A percentile compares a stretch with the other conserved stretches of the same genome.
Conservation (phyloP, 2,329 filamentous ascomycete species). For the Juglanconis juglandina region DNA sequence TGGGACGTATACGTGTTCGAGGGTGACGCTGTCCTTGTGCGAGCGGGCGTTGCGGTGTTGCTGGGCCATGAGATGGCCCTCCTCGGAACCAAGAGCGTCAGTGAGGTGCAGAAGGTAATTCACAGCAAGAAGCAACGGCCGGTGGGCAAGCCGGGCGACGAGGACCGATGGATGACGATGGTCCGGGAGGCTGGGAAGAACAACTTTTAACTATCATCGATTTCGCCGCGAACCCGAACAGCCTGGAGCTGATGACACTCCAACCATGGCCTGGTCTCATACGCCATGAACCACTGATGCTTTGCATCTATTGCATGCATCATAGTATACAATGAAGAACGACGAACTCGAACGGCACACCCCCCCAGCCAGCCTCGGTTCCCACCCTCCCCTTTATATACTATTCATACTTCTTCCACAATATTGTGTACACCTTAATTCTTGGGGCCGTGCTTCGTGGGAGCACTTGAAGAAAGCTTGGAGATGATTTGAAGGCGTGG, state of each 20-base stretch:
- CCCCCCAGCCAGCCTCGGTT: too few relatives aligned
- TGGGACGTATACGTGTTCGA: slow-evolving; percentile 86
- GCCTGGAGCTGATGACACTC: slow-evolving; percentile 7
- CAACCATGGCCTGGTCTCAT: not conserved
- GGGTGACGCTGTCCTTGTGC: slow-evolving; percentile 67
- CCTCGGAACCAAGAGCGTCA: slow-evolving; percentile 41
- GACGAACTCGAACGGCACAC: too few relatives aligned
- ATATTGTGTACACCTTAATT: slow-evolving; percentile 18
- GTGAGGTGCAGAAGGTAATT: slow-evolving; percentile 41
- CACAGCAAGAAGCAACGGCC: slow-evolving; percentile 31
- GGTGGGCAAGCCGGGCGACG: slow-evolving; percentile 42
- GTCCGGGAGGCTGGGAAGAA: slow-evolving; percentile 38
- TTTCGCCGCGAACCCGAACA: not conserved
- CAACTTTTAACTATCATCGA: slow-evolving; percentile 14
- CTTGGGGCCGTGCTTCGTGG: not conserved
- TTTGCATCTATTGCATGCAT: too few relatives aligned
- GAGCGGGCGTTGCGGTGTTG: slow-evolving; percentile 68
- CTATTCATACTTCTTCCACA: slow-evolving; percentile 12
- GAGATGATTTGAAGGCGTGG: slow-evolving; percentile 8
- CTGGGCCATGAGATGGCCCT: slow-evolving; percentile 50
- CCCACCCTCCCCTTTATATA: not conserved
- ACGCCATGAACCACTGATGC: too few relatives aligned
- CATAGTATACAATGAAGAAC: too few relatives aligned
- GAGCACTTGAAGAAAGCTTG: slow-evolving; percentile 11
- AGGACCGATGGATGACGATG: slow-evolving; percentile 44